These are phyloP conservation scores for Mycena crocata DNA, from an alignment of 768 basidiomycete species.

Conservation along the genomic window DNA sequence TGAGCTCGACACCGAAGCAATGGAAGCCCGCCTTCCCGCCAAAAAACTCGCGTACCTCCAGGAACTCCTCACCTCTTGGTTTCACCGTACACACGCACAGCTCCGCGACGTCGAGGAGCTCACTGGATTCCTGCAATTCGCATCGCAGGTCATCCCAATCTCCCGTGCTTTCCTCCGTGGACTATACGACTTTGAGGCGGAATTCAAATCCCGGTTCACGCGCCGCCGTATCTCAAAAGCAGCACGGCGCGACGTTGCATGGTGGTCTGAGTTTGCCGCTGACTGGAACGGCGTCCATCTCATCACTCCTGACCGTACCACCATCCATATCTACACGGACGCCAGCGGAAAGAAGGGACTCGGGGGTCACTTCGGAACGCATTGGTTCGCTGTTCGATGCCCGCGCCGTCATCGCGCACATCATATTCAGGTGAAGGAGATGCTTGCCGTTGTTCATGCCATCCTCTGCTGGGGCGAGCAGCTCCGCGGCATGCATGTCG, in stretches of 20 bases:
- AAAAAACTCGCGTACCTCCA: too few species aligned
- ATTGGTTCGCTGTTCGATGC: constrained; percentile 37
- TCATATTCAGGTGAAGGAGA: constrained; percentile 34
- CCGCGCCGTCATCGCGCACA: constrained; percentile 33
- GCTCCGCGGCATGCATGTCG: constrained; percentile 21
- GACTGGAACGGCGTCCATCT: constrained; percentile 32
- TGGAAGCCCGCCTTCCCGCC: too few species aligned
- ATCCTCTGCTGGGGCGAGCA: neutral
- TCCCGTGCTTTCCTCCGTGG: constrained; percentile 21
- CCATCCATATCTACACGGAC: too few species aligned
- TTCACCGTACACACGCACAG: too few species aligned
- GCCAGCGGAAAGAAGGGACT: constrained; percentile 28
- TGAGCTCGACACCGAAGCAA: too few species aligned
- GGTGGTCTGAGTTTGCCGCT: constrained; percentile 30
- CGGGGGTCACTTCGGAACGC: too few species aligned
- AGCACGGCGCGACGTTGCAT: constrained; percentile 34
- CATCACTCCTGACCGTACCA: constrained; percentile 17
- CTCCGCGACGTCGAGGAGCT: too few species aligned
- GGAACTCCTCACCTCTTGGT: too few species aligned
- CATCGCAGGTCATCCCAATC: too few species aligned
- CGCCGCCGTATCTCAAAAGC: constrained; percentile 32
- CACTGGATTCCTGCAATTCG: too few species aligned
- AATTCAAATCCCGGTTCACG: constrained; percentile 18
- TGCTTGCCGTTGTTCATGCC: constrained; percentile 2
- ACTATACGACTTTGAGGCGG: neutral